Evolutionary conservation across 2,329 filamentous ascomycete genomes (phyloP).

Genomic region (Karstenula rhodostoma): DNA sequence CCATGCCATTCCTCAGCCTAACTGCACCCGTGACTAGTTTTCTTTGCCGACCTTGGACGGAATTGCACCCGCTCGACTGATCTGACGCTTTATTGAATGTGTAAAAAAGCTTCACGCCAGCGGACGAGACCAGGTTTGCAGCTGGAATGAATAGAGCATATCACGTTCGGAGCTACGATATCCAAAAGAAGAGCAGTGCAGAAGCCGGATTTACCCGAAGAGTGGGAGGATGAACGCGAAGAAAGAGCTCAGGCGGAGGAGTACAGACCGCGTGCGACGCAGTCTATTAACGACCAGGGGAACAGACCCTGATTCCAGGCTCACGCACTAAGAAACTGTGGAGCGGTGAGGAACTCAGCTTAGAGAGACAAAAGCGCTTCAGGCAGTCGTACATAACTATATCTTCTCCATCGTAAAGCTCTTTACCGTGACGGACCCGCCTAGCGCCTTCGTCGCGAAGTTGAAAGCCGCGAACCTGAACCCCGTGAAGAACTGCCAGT

Average conservation of each 20-base stretch:
- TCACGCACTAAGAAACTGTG: neutral
- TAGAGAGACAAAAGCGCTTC: neutral
- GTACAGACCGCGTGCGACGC: neutral
- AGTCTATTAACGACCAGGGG: constrained; percentile 1
- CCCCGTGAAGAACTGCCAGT: constrained; percentile 51
- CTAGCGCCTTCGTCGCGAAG: constrained; percentile 46
- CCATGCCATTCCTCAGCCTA: neutral
- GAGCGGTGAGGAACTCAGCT: too few relatives aligned
- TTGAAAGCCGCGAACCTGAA: constrained; percentile 52
- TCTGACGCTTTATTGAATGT: neutral
- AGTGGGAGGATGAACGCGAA: constrained; percentile 4
- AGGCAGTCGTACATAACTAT: neutral
- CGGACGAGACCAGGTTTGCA: neutral
- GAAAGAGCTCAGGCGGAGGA: neutral
- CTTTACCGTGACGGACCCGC: constrained; percentile 40
- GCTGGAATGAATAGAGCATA: neutral
- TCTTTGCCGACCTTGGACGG: constrained; percentile 1
- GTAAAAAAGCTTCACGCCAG: neutral
- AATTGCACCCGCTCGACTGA: neutral
- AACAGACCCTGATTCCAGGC: constrained; percentile 5
- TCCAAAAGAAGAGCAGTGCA: constrained; percentile 1
- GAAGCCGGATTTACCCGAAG: neutral
- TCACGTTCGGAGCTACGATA: constrained; percentile 4
- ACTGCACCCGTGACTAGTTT: neutral
- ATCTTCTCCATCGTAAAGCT: constrained; percentile 29